Conservation (phyloP, 768 basidiomycete species). For the Russula sp. region DNA sequence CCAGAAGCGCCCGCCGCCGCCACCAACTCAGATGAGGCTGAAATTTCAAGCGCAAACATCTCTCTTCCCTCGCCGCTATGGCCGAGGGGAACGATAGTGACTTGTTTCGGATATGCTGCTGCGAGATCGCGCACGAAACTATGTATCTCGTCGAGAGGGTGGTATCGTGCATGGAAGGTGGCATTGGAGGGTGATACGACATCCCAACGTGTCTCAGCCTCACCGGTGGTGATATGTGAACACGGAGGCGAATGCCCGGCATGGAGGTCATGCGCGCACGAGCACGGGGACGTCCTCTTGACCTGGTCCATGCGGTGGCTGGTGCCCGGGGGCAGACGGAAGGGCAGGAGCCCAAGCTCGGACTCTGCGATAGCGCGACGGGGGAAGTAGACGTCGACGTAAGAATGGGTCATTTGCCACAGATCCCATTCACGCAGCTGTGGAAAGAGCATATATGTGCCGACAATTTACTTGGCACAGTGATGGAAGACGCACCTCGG, state of each 20-base stretch:
- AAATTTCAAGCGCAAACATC: constrained; percentile 54
- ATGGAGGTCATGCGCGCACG: constrained; percentile 35
- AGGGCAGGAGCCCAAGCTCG: constrained; percentile 28
- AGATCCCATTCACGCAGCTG: constrained; percentile 49
- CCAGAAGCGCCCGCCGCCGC: constrained; percentile 9
- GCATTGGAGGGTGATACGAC: constrained; percentile 35
- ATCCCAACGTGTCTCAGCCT: constrained; percentile 27
- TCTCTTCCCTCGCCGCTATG: constrained; percentile 57
- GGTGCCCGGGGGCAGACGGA: constrained; percentile 15
- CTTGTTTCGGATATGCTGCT: constrained; percentile 46
- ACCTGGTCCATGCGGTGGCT: constrained; percentile 31
- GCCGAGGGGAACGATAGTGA: constrained; percentile 50
- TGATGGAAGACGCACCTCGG: constrained; percentile 17
- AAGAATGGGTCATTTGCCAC: constrained; percentile 47
- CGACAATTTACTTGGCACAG: not conserved
- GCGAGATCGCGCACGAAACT: constrained; percentile 51
- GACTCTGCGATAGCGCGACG: constrained; percentile 28
- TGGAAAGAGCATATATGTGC: not conserved
- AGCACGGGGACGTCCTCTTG: constrained; percentile 30
- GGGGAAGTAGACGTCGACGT: constrained; percentile 52
- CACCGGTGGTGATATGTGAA: not conserved
- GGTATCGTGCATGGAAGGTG: constrained; percentile 49
- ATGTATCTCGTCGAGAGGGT: constrained; percentile 53
- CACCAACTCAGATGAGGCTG: constrained; percentile 28
- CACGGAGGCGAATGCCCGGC: not conserved